phyloP scores from a whole-genome alignment of 2,329 filamentous ascomycete species.

The Verticillium zaregamsianum region DNA sequence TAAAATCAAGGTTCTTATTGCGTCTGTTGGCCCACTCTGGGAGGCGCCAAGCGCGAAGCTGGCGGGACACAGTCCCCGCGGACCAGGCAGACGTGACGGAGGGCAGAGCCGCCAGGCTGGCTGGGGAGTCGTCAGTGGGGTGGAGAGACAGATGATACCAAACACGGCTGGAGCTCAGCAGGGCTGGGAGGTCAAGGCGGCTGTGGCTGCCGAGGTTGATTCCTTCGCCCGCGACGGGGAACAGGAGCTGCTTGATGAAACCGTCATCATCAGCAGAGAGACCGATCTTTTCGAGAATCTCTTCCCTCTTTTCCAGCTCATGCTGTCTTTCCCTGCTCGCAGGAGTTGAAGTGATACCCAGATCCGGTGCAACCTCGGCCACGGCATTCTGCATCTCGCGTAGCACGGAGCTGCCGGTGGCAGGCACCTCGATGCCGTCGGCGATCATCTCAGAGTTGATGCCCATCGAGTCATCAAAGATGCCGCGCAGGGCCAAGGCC shows the following conservation, averaged over 20 bases:
- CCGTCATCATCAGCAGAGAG: constrained; percentile 77
- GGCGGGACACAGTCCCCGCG: constrained; percentile 84
- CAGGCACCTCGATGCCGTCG: constrained; percentile 75
- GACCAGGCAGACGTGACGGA: constrained; percentile 85
- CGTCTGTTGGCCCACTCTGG: constrained; percentile 96
- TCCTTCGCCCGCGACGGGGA: constrained; percentile 73
- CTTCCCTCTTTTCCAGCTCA: constrained; percentile 76
- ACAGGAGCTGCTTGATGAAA: constrained; percentile 77
- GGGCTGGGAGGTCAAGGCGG: constrained; percentile 70
- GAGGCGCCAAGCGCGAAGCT: constrained; percentile 87
- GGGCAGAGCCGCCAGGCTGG: constrained; percentile 66
- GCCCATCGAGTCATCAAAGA: constrained; percentile 88
- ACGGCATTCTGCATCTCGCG: constrained; percentile 86
- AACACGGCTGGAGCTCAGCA: constrained; percentile 78
- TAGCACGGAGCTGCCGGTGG: constrained; percentile 75
- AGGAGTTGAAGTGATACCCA: constrained; percentile 68
- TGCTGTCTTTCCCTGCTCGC: constrained; percentile 70
- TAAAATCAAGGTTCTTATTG: constrained; percentile 89
- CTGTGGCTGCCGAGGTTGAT: constrained; percentile 74
- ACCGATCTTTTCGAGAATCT: constrained; percentile 80
- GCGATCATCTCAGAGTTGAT: constrained; percentile 98
- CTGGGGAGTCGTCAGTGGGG: constrained; percentile 81
- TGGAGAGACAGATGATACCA: constrained; percentile 95
- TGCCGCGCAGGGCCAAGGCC: constrained; percentile 79
- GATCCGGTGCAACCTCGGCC: constrained; percentile 68